Evolutionary conservation across 1,284 basidiomycete species (phyloP).

Genomic region (Ustanciosporium gigantosporum): DNA sequence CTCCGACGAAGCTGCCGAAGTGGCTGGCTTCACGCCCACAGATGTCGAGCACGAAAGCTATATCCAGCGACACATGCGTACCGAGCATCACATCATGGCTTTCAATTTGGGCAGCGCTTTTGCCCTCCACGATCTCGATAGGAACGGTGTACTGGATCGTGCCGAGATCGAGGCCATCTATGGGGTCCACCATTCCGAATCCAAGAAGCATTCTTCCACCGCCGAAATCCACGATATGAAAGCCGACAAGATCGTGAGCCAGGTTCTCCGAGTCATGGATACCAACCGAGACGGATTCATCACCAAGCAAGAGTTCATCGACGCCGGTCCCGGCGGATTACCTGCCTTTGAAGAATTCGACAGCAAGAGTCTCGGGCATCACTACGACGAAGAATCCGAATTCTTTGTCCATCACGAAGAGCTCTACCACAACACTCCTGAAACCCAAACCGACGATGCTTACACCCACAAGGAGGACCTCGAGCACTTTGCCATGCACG

Average conservation of each 20-base stretch:
- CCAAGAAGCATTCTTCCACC: conserved; percentile 78
- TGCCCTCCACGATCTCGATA: conserved; percentile 86
- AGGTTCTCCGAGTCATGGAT: conserved; percentile 77
- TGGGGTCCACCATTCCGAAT: conserved; percentile 92
- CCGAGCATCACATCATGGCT: conserved; percentile 61
- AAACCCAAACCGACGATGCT: conserved; percentile 92
- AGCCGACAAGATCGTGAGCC: conserved; percentile 77
- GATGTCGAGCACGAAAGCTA: conserved; percentile 49
- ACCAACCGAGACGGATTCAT: conserved; percentile 77
- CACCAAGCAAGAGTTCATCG: conserved; percentile 77
- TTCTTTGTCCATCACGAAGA: conserved; percentile 66
- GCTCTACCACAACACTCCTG: conserved; percentile 88
- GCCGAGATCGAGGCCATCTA: conserved; percentile 64
- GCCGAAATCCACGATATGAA: conserved; percentile 82
- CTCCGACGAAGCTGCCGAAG: conserved; percentile 29
- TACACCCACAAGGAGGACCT: conserved; percentile 79
- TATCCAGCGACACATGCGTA: conserved; percentile 60
- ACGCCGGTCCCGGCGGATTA: conserved; percentile 74
- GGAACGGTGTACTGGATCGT: conserved; percentile 62
- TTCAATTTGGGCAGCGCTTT: conserved; percentile 65
- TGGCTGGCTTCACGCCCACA: conserved; percentile 39
- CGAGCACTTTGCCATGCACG: conserved; percentile 86
- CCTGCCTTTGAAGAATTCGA: conserved; percentile 71
- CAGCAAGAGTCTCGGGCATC: conserved; percentile 78
- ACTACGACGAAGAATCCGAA: conserved; percentile 68